These are phyloP conservation scores for Talaromyces proteolyticus DNA, from an alignment of 495 filamentous ascomycete species.

Conservation along the genomic window DNA sequence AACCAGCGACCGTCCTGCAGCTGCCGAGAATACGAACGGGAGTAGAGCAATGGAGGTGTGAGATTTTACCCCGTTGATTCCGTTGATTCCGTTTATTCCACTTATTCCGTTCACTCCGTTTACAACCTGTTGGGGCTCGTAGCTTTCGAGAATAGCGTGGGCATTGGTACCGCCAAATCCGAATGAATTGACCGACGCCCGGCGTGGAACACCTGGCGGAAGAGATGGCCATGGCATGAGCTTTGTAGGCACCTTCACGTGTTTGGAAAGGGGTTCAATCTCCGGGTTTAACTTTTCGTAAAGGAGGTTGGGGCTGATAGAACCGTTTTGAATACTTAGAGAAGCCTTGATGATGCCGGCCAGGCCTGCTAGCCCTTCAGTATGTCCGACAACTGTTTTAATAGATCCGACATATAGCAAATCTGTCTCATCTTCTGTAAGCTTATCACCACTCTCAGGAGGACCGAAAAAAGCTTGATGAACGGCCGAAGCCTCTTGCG, in stretches of 20 bases:
- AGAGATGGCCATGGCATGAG: neutral
- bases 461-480: constrained; percentile 31
- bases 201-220: neutral
- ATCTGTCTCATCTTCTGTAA: neutral
- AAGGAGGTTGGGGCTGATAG: constrained; percentile 53
- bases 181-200: constrained; percentile 1
- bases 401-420: constrained; percentile 41
- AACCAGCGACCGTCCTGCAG: constrained; percentile 7
- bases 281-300: constrained; percentile 44
- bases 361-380: constrained; percentile 52
- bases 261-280: constrained; percentile 8
- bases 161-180: constrained; percentile 11
- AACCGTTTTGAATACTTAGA: constrained; percentile 38
- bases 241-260: neutral
- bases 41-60: neutral
- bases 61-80: neutral
- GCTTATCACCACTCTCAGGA: constrained; percentile 2
- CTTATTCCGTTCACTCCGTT: neutral
- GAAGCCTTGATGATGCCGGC: constrained; percentile 35
- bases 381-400: constrained; percentile 48
- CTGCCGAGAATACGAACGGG: constrained; percentile 19
- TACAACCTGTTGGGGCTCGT: constrained; percentile 3
- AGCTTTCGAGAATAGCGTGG: constrained; percentile 12
- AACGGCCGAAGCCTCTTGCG: constrained; percentile 33
- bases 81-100: neutral